These are phyloP conservation scores for Magnaporthiopsis incrustans DNA, from an alignment of 2,329 filamentous ascomycete genomes.

Conservation along the genomic window DNA sequence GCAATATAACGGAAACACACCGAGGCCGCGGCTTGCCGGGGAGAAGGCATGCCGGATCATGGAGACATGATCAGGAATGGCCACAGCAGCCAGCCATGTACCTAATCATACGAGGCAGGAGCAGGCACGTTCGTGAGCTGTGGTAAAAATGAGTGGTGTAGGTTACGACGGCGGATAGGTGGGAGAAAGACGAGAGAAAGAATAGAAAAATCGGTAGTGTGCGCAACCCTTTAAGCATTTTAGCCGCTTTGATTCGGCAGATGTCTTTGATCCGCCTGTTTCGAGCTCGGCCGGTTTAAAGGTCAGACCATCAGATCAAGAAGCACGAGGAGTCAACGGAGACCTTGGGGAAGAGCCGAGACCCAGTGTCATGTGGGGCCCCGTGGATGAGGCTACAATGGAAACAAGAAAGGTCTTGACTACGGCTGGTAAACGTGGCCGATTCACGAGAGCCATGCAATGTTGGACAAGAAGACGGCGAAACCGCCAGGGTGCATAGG, in stretches of 20 bases:
- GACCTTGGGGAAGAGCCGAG: not conserved
- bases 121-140: too few relatives aligned
- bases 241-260: conserved; percentile 8
- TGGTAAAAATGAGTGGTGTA: not conserved
- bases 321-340: not conserved
- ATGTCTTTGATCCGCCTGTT: not conserved
- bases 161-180: too few relatives aligned
- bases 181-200: not conserved
- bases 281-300: not conserved
- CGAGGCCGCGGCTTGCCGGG: not conserved
- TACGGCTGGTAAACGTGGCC: not conserved
- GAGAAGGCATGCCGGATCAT: not conserved
- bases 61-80: not conserved
- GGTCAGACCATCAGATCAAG: not conserved
- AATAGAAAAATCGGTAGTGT: not conserved
- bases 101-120: not conserved
- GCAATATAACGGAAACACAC: not conserved
- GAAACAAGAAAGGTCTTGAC: not conserved
- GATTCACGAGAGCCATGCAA: not conserved
- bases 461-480: not conserved
- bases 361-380: not conserved
- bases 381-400: not conserved
- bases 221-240: not conserved
- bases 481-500: not conserved
- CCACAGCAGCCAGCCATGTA: not conserved